phyloP scores from a whole-genome alignment of 148 eudicot genomes.

The Polygonum maritimum region DNA sequence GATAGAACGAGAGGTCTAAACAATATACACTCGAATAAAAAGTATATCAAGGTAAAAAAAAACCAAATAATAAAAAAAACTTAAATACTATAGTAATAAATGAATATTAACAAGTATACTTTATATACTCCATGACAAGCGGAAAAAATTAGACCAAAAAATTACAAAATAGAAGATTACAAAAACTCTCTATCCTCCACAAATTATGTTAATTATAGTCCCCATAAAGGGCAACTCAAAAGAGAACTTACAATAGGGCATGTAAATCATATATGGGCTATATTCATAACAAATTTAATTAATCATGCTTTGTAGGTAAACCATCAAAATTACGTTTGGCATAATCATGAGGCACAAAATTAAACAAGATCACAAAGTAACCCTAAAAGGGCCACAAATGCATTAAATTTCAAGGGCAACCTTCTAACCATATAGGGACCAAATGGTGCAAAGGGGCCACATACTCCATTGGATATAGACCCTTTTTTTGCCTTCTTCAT shows the following conservation, averaged over 20 bases:
- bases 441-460: background rate
- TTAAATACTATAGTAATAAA: no score
- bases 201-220: background rate
- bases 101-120: background rate
- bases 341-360: background rate
- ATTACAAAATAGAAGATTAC: background rate
- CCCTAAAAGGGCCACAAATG: background rate
- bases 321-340: background rate
- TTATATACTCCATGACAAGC: background rate
- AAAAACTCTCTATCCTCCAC: background rate
- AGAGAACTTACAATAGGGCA: background rate
- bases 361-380: background rate
- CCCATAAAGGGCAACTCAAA: background rate
- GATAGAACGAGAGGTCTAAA: no score
- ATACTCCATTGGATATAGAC: background rate
- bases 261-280: background rate
- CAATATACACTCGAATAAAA: no score
- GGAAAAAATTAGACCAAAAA: background rate
- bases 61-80: no score
- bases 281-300: background rate
- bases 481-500: background rate
- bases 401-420: slow-evolving; percentile 3
- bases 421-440: slow-evolving; percentile 3
- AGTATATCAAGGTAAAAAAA: no score
- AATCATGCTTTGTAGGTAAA: background rate